Evolutionary conservation across 2,329 filamentous ascomycete species (phyloP), one percentile per base, ranked within the genome.

Genomic region (Apiospora saccharicola): DNA sequence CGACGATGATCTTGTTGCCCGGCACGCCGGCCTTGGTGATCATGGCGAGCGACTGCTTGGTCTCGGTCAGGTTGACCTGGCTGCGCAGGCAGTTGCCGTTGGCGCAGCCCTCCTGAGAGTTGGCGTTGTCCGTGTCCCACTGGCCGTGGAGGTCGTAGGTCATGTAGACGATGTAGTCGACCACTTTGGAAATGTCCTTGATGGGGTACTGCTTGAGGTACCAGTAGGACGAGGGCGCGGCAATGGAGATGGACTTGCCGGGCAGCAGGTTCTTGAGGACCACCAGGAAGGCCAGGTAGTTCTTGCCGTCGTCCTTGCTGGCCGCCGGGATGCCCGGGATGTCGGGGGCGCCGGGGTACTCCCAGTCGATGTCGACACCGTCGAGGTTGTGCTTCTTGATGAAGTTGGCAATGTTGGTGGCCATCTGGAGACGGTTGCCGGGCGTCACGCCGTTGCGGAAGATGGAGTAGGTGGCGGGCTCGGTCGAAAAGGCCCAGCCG

Each of bases 401-500:
- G 77, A 85, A 80, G 71, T 80, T 57, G 71, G 77, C 74, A 69
- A 81, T 70, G 76, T 81, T 78, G 68, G 78, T 75, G 49, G 79
- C 75, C 70, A 85, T 76, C 8, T 43, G 80, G 24, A 75, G 47
- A 4, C 81, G 76, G 67, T 86, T 85, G 0, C 72, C 79, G 0
- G 76, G 61, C 46, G 24, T 77, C 4, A 84, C 78, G 22, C 72
- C 82, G 8, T 82, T 72, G 1, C 84, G 78, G 70, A 86, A 82
- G 51, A 85, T 82, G 24, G 71, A 47, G 71, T 81, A 85, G 0
- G 82, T 84, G 5, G 70, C 76, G 0, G 80, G 77, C 1, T 79
- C 76, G 0, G 84, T 86, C 0, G 81, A 84, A 72, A 83, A 82
- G 26, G 76, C 77, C 85, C 85, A 86, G 37, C 85, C 85, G 26